Evolutionary conservation across 2,329 filamentous ascomycete species (phyloP).

Genomic region (Ascochyta rabiei): DNA sequence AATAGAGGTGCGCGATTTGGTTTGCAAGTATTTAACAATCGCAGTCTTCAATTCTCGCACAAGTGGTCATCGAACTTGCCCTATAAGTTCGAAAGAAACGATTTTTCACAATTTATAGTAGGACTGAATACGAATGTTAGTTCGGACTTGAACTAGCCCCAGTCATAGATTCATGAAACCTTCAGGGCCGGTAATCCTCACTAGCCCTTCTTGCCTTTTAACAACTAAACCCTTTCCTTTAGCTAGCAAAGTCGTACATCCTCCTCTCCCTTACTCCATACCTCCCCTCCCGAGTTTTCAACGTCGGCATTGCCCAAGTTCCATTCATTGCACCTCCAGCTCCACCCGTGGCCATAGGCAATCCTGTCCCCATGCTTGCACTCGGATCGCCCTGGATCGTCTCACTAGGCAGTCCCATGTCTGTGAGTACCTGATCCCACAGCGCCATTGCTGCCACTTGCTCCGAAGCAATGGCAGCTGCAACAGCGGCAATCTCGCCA

Average conservation of each 20-base stretch:
- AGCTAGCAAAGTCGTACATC: constrained; percentile 14
- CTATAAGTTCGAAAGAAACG: too few relatives aligned
- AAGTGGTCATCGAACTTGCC: too few relatives aligned
- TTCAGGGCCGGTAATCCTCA: too few relatives aligned
- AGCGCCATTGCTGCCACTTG: constrained; percentile 2
- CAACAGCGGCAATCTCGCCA: constrained; percentile 7
- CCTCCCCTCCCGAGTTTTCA: not conserved
- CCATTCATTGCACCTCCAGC: constrained; percentile 5
- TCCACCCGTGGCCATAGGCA: constrained; percentile 13
- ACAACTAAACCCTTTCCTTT: not conserved
- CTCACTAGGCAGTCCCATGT: constrained; percentile 8
- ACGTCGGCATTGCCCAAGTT: constrained; percentile 8
- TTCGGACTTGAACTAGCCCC: too few relatives aligned
- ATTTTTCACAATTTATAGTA: too few relatives aligned
- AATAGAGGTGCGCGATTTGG: too few relatives aligned
- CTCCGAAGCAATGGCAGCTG: constrained; percentile 1
- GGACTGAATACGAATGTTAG: too few relatives aligned
- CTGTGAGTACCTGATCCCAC: constrained; percentile 9
- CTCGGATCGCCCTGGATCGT: constrained; percentile 8
- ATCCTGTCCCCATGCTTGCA: constrained; percentile 8
- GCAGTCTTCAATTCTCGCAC: too few relatives aligned
- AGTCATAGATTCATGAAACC: too few relatives aligned
- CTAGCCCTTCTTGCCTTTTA: too few relatives aligned
- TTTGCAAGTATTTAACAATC: too few relatives aligned
- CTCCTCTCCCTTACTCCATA: constrained; percentile 8